A percentile compares a stretch with the other conserved stretches of the same genome.
Evolutionary conservation across 768 basidiomycete genomes (phyloP).

Genomic region (Hydnomerulius pinastri): DNA sequence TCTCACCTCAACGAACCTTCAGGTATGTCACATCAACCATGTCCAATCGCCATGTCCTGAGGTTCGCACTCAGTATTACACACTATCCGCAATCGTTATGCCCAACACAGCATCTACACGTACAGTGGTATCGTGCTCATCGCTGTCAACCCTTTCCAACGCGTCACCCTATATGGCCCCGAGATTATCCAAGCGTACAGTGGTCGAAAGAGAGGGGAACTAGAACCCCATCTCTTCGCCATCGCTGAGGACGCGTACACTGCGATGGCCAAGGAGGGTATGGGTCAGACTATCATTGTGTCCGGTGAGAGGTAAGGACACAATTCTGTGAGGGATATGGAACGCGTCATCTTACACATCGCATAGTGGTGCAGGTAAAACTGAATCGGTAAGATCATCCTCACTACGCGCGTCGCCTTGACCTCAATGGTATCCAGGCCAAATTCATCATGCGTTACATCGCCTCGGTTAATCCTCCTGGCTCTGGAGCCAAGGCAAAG

Average conservation of each 20-base stretch:
- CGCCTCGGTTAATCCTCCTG: constrained; percentile 91
- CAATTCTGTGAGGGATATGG: no score
- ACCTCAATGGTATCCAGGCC: constrained; percentile 50
- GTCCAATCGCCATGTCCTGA: neutral
- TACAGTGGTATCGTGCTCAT: constrained; percentile 99
- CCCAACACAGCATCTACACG: constrained; percentile 96
- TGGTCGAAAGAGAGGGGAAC: constrained; percentile 86
- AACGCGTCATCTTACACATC: constrained; percentile 14
- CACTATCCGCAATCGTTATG: constrained; percentile 96
- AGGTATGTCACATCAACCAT: constrained; percentile 50
- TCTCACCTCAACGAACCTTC: constrained; percentile 98
- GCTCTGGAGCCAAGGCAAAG: constrained; percentile 58
- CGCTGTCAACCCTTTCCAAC: constrained; percentile 98
- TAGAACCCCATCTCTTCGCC: constrained; percentile 97
- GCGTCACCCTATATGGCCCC: constrained; percentile 94
- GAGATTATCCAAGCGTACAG: constrained; percentile 98
- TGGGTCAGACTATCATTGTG: constrained; percentile 98
- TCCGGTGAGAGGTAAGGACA: constrained; percentile 89
- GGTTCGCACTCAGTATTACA: constrained; percentile 69
- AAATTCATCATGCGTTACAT: constrained; percentile 99
- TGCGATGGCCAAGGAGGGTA: constrained; percentile 90
- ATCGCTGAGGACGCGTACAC: constrained; percentile 99
- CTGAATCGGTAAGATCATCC: constrained; percentile 74
- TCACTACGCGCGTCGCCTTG: neutral
- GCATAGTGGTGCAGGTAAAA: constrained; percentile 97